Evolutionary conservation across 441 rosid genomes (phyloP).

Genomic region (Metrosideros polymorpha): DNA sequence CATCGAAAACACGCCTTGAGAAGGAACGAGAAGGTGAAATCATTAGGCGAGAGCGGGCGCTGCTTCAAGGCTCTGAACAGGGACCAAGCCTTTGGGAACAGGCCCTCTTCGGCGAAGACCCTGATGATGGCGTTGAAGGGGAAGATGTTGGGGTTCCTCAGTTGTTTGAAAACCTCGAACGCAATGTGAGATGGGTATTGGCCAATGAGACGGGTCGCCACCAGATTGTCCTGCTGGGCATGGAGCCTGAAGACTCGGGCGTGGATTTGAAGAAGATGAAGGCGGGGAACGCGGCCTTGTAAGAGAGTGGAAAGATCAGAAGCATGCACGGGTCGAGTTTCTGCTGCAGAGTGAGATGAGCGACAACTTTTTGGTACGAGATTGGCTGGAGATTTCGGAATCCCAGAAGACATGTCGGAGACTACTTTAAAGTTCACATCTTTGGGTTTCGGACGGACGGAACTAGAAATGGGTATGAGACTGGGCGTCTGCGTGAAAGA

Average conservation of each 20-base stretch:
- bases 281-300: not conserved
- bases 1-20: conserved; percentile 23
- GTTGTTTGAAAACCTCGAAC: conserved; percentile 14
- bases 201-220: conserved; percentile 35
- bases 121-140: conserved; percentile 40
- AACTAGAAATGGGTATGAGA: not conserved
- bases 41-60: conserved; percentile 20
- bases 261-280: conserved; percentile 12
- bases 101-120: conserved; percentile 20
- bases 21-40: conserved; percentile 14
- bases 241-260: conserved; percentile 13
- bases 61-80: conserved; percentile 18
- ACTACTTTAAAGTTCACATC: not conserved
- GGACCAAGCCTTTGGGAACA: conserved; percentile 1
- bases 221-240: conserved; percentile 24
- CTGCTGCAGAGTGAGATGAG: not conserved
- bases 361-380: not conserved
- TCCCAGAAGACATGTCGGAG: conserved; percentile 33
- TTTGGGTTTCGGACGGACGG: not conserved
- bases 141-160: conserved; percentile 28
- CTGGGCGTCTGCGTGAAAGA: rapidly evolving
- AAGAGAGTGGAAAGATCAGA: not conserved
- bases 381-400: not conserved
- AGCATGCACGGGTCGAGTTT: not conserved
- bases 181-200: conserved; percentile 17